Conservation (phyloP, 1,284 basidiomycete species). For the Sporisorium scitamineum region DNA sequence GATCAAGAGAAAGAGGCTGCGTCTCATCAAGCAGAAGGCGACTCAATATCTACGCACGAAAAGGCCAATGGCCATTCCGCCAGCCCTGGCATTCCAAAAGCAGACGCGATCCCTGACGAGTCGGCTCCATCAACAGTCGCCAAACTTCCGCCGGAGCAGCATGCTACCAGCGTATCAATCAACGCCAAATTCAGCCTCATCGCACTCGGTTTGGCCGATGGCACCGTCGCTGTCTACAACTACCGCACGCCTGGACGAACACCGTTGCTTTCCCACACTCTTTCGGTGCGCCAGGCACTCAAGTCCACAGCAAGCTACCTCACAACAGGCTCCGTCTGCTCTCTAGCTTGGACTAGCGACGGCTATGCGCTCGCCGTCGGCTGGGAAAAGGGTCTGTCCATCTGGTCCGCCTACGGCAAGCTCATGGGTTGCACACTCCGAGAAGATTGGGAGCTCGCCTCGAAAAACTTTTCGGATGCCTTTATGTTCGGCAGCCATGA, state of each 20-base stretch:
- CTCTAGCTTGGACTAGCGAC: constrained; percentile 80
- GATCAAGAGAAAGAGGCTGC: neutral
- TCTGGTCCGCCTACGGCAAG: constrained; percentile 91
- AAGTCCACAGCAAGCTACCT: constrained; percentile 68
- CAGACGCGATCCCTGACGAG: neutral
- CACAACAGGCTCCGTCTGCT: constrained; percentile 78
- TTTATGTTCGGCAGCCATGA: constrained; percentile 82
- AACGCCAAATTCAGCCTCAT: constrained; percentile 87
- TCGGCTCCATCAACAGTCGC: neutral
- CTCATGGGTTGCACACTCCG: constrained; percentile 80
- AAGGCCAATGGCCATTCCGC: constrained; percentile 5
- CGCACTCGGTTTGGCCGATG: constrained; percentile 82
- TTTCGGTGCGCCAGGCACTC: constrained; percentile 64
- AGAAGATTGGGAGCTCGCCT: constrained; percentile 75
- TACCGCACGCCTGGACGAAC: constrained; percentile 53
- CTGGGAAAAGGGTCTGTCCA: constrained; percentile 88
- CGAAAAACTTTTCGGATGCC: constrained; percentile 74
- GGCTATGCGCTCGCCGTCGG: constrained; percentile 97
- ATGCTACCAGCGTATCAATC: constrained; percentile 76
- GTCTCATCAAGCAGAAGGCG: neutral
- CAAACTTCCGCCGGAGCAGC: constrained; percentile 72
- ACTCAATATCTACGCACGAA: neutral
- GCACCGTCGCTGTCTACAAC: constrained; percentile 62
- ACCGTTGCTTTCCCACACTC: constrained; percentile 60
- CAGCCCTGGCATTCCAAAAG: neutral